Percentiles rank a stretch among this genome's conserved stretches.
Evolutionary conservation across 108 stramenopile genomes (phyloP).

Genomic region (Cyclotella distinguenda): DNA sequence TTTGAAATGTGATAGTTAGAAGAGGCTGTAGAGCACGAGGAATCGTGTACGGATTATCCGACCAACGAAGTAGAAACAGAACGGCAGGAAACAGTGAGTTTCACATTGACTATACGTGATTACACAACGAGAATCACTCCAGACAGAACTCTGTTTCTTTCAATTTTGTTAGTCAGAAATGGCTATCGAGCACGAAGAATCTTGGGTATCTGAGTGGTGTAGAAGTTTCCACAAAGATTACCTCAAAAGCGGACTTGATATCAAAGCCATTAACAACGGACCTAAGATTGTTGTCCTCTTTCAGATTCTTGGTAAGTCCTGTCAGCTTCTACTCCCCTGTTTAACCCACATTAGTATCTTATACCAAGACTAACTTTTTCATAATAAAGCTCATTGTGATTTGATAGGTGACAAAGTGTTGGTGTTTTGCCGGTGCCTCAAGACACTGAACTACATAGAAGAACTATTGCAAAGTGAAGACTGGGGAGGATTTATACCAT

Average conservation of each 20-base stretch:
- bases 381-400: conserved; percentile 43
- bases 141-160: too few relatives aligned
- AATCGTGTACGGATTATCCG: conserved; percentile 27
- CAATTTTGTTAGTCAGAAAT: too few relatives aligned
- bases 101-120: too few relatives aligned
- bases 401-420: conserved; percentile 70
- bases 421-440: conserved; percentile 66
- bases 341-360: neutral
- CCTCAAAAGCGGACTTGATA: conserved; percentile 37
- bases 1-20: conserved; percentile 12
- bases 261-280: conserved; percentile 49
- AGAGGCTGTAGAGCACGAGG: conserved; percentile 43
- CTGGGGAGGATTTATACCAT: conserved; percentile 50
- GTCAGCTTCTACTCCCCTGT: neutral
- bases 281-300: conserved; percentile 66
- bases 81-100: too few relatives aligned
- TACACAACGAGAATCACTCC: too few relatives aligned
- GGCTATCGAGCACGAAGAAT: conserved; percentile 1
- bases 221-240: conserved; percentile 32
- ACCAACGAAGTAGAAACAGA: too few relatives aligned
- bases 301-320: conserved; percentile 59
- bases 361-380: neutral
- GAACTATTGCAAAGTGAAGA: conserved; percentile 43
- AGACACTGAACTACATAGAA: conserved; percentile 67
- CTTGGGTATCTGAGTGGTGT: conserved; percentile 53